Base-by-base conservation (phyloP, 176 grass and related monocot genomes). In the Saccharum spontaneum region DNA sequence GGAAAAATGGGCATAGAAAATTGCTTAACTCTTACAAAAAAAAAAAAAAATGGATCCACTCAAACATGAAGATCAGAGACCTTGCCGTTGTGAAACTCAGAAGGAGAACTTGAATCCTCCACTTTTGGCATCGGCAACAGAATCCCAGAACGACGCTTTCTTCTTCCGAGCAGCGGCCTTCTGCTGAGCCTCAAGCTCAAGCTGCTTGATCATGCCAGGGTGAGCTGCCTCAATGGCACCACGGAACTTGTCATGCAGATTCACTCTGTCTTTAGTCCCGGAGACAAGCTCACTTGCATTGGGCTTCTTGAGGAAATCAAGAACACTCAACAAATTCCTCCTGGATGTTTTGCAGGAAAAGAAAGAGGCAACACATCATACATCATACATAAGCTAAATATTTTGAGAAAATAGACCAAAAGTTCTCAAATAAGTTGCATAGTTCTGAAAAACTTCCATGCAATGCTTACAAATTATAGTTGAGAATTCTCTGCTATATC, bases 91-190 rank as follows among this genome's bases (percentile, higher is more conserved):
- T 38, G 10, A 46, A 74, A 46, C n/a, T 98, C 84, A 93, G 39
- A 98, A 89, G 24, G 91, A 92, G 70, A 99, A 99, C 75, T 92
- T 99, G 91, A 96, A 99, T 69, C 93, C 91, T 79, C 97, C 93
- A 2, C 79, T 80, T 2, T 91, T 92, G 22, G 88, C 82, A 77
- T 96, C 97, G 1, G 78, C 48, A 70, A 85, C 93, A 17, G 93
- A 94, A 43, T 99, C 91, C 97, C 97, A 94, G 86, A 96, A 96
- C 0, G 88, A 85, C 5, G 79, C 76, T 70, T 90, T 95, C 88
- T 92, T 96, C 88, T 88, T 91, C 66, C 86, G 71, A 50, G 93
- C 66, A 82, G 84, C 83, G 9, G 81, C 89, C 83, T 92, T 96
- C 84, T 94, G 74, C 67, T 88, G 67, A 8, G 88, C 93, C 85